phyloP scores from a whole-genome alignment of 371 early-diverging fungal species.

The Zychaea mexicana region DNA sequence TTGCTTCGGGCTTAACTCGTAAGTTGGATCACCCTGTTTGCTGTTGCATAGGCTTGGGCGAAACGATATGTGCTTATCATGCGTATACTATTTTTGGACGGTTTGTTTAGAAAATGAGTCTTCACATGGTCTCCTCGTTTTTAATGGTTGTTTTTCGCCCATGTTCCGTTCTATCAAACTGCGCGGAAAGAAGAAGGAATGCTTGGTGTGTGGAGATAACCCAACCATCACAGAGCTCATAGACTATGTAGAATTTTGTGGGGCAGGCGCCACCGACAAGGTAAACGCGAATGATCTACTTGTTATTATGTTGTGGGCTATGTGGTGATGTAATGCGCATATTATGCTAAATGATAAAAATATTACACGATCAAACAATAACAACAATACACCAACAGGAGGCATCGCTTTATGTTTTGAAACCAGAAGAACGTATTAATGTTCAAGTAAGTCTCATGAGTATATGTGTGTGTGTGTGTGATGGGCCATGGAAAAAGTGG shows the following conservation, averaged over 20 bases:
- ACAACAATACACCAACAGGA: slow-evolving; percentile 2
- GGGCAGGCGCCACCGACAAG: slow-evolving; percentile 77
- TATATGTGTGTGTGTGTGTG: too few relatives aligned
- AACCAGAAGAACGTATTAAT: slow-evolving; percentile 28
- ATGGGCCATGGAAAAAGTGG: too few relatives aligned
- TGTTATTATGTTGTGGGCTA: background rate
- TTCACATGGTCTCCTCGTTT: slow-evolving; percentile 74
- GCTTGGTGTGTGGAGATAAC: slow-evolving; percentile 85
- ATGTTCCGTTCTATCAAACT: slow-evolving; percentile 83
- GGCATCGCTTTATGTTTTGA: slow-evolving; percentile 21
- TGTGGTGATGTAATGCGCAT: background rate
- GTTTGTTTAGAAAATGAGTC: slow-evolving; percentile 25
- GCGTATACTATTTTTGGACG: too few relatives aligned
- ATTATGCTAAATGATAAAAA: too few relatives aligned
- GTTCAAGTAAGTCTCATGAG: slow-evolving; percentile 20
- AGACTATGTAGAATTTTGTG: slow-evolving; percentile 93
- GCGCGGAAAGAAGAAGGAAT: slow-evolving; percentile 67
- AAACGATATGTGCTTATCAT: too few relatives aligned
- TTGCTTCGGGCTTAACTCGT: slow-evolving; percentile 53
- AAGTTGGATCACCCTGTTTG: slow-evolving; percentile 3
- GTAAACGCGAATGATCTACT: slow-evolving; percentile 25
- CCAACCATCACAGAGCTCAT: slow-evolving; percentile 78
- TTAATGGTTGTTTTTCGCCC: slow-evolving; percentile 74
- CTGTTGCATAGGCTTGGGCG: too few relatives aligned
- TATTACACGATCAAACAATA: background rate